Percentiles rank a stretch among this genome's conserved stretches.
These are phyloP conservation scores for Diutina rugosa DNA, from an alignment of 1,139 yeast species.

Conservation along the genomic window DNA sequence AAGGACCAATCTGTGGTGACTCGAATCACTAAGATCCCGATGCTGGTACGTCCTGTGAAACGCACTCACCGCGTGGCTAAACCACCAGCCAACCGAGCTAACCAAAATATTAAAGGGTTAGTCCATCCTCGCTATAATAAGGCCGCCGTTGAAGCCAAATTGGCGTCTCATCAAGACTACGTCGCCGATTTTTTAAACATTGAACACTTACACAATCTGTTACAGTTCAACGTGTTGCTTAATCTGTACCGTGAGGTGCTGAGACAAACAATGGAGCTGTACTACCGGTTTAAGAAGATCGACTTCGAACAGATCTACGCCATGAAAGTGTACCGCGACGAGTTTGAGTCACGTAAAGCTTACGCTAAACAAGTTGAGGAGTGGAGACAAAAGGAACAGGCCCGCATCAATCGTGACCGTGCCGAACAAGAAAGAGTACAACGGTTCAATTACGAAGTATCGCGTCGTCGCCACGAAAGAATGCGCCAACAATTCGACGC, in stretches of 20 bases:
- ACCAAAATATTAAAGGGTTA: slow-evolving; percentile 24
- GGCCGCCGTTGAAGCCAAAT: slow-evolving; percentile 17
- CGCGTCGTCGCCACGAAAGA: slow-evolving; percentile 5
- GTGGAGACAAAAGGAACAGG: neutral
- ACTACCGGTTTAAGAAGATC: slow-evolving; percentile 23
- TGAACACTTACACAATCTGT: slow-evolving; percentile 32
- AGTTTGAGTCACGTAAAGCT: slow-evolving; percentile 7
- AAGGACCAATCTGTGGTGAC: slow-evolving; percentile 33
- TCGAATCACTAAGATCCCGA: slow-evolving; percentile 21
- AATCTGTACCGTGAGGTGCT: slow-evolving; percentile 30
- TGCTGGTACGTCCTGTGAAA: slow-evolving; percentile 4
- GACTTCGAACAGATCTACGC: slow-evolving; percentile 28
- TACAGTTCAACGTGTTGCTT: slow-evolving; percentile 27
- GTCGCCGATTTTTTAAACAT: slow-evolving; percentile 26
- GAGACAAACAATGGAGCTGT: slow-evolving; percentile 26
- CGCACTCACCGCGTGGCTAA: slow-evolving; percentile 8
- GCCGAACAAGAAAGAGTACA: neutral
- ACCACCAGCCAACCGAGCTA: slow-evolving; percentile 11
- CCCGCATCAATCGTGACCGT: neutral
- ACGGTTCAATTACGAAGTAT: neutral
- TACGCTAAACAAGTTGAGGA: neutral
- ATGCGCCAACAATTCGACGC: slow-evolving; percentile 2
- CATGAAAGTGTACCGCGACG: slow-evolving; percentile 6
- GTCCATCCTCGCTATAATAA: slow-evolving; percentile 22
- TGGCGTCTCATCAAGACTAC: slow-evolving; percentile 18